These are phyloP conservation scores for Marvania coccoides DNA, from an alignment of 139 green algal species.

Conservation along the genomic window DNA sequence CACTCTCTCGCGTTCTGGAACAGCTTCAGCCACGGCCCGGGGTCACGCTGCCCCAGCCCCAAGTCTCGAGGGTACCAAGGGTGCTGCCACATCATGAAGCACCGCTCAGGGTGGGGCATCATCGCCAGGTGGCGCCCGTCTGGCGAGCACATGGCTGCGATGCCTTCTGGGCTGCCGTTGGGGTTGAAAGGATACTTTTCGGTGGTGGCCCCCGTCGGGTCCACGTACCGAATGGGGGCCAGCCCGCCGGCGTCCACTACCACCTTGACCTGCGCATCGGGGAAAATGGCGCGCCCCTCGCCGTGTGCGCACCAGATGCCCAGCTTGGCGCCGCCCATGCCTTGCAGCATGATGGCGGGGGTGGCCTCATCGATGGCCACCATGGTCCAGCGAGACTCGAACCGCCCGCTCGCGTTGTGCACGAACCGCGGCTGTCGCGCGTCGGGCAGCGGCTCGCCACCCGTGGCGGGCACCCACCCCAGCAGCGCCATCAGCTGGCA, in stretches of 20 bases:
- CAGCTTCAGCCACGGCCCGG: conserved; percentile 88
- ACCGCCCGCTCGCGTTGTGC: conserved; percentile 85
- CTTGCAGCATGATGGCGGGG: conserved; percentile 63
- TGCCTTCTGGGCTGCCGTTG: conserved; percentile 91
- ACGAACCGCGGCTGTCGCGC: conserved; percentile 89
- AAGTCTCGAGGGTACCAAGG: conserved; percentile 40
- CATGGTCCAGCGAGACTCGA: conserved; percentile 74
- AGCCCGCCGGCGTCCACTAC: conserved; percentile 53
- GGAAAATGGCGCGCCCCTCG: conserved; percentile 90
- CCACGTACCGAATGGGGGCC: conserved; percentile 83
- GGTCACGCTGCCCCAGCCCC: conserved; percentile 55
- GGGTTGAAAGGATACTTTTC: conserved; percentile 93
- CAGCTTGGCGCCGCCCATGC: conserved; percentile 78
- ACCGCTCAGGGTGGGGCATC: conserved; percentile 98
- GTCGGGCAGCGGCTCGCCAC: conserved; percentile 45
- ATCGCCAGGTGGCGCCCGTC: conserved; percentile 95
- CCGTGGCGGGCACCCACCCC: conserved; percentile 84
- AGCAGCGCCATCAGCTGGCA: conserved; percentile 99
- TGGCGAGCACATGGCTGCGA: conserved; percentile 84
- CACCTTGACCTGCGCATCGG: conserved; percentile 56
- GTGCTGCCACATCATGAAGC: conserved; percentile 93
- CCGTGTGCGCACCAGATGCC: conserved; percentile 97
- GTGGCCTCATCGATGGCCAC: conserved; percentile 71
- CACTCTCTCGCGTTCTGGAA: conserved; percentile 96
- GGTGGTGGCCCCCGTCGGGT: conserved; percentile 56